Evolutionary conservation across 2,329 filamentous ascomycete species (phyloP), one percentile per base, ranked within the genome.

Genomic region (Alternaria postmessia): DNA sequence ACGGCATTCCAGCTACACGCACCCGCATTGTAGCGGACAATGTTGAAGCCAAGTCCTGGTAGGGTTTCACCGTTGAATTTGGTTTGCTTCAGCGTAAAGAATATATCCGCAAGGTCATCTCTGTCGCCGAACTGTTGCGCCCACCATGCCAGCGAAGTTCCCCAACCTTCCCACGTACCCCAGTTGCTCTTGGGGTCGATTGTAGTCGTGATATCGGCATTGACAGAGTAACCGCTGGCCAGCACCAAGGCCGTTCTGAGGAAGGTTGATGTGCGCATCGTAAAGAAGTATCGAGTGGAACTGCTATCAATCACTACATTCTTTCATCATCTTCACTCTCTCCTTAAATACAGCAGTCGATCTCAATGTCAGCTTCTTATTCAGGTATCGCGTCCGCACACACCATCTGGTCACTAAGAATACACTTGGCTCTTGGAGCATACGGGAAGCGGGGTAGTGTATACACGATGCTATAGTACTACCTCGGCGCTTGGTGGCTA

Each of bases 151-250:
- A 61, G 38, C 26, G 54, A 57, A 7, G 58, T 61, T 8, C 58
- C 58, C 58, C 58, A 61, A 18, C 58, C 58, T 36, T 61, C 58
- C 58, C 58, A 61, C 4, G 26, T 57, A 14, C 58, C 58, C 58
- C 58, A 61, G 18, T 61, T 57, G 7, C 53, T 53, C 8, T 57
- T 61, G 14, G 58, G 28, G n/a, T 61, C 24, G 11, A 61, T 57
- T 2, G 54, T 61, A 3, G 42, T 61, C 4, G 58, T 61, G 0
- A 47, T 32, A 20, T 61, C 58, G 41, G 58, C 58, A 14, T 48
- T 48, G 54, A 39, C 58, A 7, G 39, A 42, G 24, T 42, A 48
- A 28, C 48, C 34, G 30, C 36, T 57, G 3, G 34, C 54, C 6
- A 61, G 54, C 42, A 61, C 46, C 1, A 61, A 7, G 18, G 36